Conservation (phyloP, 2,329 filamentous ascomycete species). For the Pestalotiopsis sp. region DNA sequence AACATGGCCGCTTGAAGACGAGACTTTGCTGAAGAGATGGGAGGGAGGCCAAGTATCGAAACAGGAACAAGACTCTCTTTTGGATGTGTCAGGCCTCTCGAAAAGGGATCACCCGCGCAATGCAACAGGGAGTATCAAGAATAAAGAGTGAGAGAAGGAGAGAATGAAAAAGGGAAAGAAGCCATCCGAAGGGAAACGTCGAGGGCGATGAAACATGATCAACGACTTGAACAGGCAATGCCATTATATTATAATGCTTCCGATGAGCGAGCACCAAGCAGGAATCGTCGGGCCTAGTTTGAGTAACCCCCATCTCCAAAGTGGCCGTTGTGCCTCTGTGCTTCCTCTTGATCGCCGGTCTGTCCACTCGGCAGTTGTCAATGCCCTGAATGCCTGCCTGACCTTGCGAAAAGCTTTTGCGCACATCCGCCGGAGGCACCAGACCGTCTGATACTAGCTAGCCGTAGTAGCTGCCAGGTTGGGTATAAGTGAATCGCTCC, state of each 20-base stretch:
- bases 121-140: neutral
- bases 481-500: conserved; percentile 1
- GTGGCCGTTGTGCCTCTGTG: conserved; percentile 2
- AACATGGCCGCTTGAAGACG: neutral
- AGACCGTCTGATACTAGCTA: conserved; percentile 1
- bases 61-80: too few relatives aligned
- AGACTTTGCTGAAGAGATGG: too few relatives aligned
- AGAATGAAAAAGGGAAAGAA: neutral
- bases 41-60: too few relatives aligned
- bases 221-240: conserved; percentile 6
- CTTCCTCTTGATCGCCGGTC: neutral
- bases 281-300: conserved; percentile 12
- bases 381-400: neutral
- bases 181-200: neutral
- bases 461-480: conserved; percentile 7
- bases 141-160: conserved; percentile 1
- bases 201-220: conserved; percentile 9
- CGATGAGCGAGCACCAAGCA: neutral
- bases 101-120: too few relatives aligned
- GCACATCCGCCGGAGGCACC: conserved; percentile 4
- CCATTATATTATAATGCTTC: conserved; percentile 9
- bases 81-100: too few relatives aligned
- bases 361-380: conserved; percentile 12
- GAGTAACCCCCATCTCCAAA: conserved; percentile 14
- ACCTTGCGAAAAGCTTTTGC: neutral